phyloP scores from a whole-genome alignment of 495 filamentous ascomycete species.

The Tetracladium marchalianum region DNA sequence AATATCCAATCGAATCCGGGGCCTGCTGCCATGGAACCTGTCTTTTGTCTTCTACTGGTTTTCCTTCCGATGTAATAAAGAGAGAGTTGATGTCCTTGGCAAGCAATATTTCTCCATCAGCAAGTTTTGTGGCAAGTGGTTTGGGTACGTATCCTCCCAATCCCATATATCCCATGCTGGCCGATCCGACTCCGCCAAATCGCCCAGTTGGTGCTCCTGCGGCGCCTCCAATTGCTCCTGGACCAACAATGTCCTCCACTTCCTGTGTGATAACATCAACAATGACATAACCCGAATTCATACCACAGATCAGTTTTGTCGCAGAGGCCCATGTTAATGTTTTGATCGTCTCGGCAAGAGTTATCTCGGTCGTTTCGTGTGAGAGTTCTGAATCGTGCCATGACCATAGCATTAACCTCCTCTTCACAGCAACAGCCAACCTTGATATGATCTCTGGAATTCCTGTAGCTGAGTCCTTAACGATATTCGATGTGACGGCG shows the following conservation, averaged over 20 bases:
- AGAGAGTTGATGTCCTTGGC: slow-evolving; percentile 94
- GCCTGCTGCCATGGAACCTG: slow-evolving; percentile 87
- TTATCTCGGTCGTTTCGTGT: slow-evolving; percentile 62
- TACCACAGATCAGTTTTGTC: slow-evolving; percentile 73
- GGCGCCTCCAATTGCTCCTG: slow-evolving; percentile 62
- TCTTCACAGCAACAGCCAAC: slow-evolving; percentile 84
- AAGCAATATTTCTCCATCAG: slow-evolving; percentile 74
- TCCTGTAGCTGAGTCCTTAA: slow-evolving; percentile 75
- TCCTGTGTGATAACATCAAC: slow-evolving; percentile 68
- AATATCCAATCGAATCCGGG: slow-evolving; percentile 86
- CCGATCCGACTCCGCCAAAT: slow-evolving; percentile 46
- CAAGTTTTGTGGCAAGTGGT: slow-evolving; percentile 72
- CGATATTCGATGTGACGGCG: slow-evolving; percentile 88
- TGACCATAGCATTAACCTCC: slow-evolving; percentile 80
- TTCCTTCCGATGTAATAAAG: slow-evolving; percentile 78
- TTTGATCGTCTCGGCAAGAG: slow-evolving; percentile 67
- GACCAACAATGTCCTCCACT: slow-evolving; percentile 67
- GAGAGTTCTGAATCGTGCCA: slow-evolving; percentile 92
- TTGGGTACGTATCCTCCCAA: slow-evolving; percentile 85
- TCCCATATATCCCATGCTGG: slow-evolving; percentile 91
- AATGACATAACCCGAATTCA: slow-evolving; percentile 80
- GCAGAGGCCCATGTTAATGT: slow-evolving; percentile 84
- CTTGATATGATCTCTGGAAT: slow-evolving; percentile 86
- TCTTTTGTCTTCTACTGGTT: slow-evolving; percentile 60
- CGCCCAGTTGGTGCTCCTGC: slow-evolving; percentile 54